These are phyloP conservation scores for Quercus gilva DNA, from an alignment of 306 rosid genomes.

Conservation along the genomic window DNA sequence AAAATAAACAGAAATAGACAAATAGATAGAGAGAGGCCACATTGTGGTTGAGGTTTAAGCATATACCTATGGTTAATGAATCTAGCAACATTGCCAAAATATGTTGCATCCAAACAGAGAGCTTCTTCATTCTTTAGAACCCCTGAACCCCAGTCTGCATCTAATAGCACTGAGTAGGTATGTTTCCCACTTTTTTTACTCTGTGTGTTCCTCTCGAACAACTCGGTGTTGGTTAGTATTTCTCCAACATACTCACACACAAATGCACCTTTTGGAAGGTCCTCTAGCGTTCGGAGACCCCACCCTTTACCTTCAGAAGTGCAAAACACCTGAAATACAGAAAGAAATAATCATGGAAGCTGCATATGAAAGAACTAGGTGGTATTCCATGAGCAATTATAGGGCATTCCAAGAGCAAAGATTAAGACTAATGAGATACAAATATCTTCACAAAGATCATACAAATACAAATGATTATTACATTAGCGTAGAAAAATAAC, in stretches of 20 bases:
- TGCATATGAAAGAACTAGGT: not conserved
- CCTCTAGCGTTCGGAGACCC: constrained; percentile 93
- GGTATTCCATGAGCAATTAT: not conserved
- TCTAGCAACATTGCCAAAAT: constrained; percentile 84
- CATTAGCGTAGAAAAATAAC: not conserved
- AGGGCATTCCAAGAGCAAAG: not conserved
- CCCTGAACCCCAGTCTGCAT: constrained; percentile 72
- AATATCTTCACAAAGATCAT: not conserved
- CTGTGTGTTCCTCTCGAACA: constrained; percentile 52
- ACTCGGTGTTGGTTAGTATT: constrained; percentile 64
- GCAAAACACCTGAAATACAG: constrained; percentile 62
- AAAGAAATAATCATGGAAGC: not conserved
- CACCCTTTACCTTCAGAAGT: constrained; percentile 87
- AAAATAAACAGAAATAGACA: not conserved
- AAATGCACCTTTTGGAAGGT: constrained; percentile 84
- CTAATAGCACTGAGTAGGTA: constrained; percentile 51
- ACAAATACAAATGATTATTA: not conserved
- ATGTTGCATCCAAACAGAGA: constrained; percentile 81
- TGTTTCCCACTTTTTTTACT: constrained; percentile 46
- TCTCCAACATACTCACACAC: constrained; percentile 92
- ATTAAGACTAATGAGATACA: not conserved
- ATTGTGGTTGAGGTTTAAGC: constrained; percentile 5
- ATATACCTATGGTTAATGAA: constrained; percentile 90
- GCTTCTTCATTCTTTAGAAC: constrained; percentile 56
- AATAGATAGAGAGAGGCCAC: not conserved